These are phyloP conservation scores for Malus hybrid DNA, from an alignment of 331 rosid genomes.

Conservation along the genomic window DNA sequence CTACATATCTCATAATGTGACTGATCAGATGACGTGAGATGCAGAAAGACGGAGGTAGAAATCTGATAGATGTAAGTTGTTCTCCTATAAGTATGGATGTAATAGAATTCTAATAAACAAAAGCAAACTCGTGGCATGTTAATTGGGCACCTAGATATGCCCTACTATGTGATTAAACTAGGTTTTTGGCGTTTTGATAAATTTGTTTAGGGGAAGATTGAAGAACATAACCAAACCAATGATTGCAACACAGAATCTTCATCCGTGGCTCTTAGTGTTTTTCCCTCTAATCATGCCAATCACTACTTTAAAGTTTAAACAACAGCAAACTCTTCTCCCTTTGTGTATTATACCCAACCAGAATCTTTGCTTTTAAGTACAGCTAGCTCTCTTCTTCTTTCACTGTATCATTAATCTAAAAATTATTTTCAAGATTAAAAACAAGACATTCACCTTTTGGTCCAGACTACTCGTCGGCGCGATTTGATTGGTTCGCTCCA, in stretches of 20 bases:
- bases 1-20: too few species aligned
- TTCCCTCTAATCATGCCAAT: constrained; percentile 7
- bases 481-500: not conserved
- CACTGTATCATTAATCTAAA: not conserved
- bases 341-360: not conserved
- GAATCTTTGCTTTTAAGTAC: constrained; percentile 14
- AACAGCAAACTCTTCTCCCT: not conserved
- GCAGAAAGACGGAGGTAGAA: too few species aligned
- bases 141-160: not conserved
- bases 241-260: constrained; percentile 6
- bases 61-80: not conserved
- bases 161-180: not conserved
- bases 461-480: not conserved
- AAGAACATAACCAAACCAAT: constrained; percentile 9
- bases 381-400: not conserved
- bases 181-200: not conserved
- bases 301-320: not conserved
- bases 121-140: not conserved
- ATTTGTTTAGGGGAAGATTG: not conserved
- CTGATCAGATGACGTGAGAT: too few species aligned
- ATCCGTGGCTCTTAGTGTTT: constrained; percentile 1
- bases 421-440: not conserved
- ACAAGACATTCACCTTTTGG: constrained; percentile 9
- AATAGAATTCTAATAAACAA: not conserved
- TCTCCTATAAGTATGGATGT: not conserved